Percentiles rank a stretch among this genome's conserved stretches.
Conservation (phyloP, 257 asterid species). For the Orobanche coerulescens region DNA sequence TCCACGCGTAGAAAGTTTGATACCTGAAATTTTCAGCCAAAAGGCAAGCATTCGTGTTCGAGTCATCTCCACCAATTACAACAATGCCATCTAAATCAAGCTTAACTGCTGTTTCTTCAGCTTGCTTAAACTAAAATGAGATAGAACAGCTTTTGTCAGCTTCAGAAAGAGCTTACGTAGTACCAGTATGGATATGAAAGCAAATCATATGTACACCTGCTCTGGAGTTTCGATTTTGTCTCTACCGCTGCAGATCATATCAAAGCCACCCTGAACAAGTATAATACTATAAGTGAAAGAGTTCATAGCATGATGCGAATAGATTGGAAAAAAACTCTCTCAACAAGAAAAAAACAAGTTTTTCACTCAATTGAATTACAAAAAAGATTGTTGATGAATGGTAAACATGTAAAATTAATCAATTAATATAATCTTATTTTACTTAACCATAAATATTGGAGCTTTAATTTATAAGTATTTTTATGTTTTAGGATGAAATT, state of each 20-base stretch:
- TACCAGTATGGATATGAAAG: not conserved
- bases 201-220: conserved; percentile 44
- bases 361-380: not conserved
- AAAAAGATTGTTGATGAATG: not conserved
- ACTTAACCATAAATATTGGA: not conserved
- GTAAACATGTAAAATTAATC: not conserved
- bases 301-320: not conserved
- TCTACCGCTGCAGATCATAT: conserved; percentile 96
- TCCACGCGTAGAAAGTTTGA: not conserved
- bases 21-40: conserved; percentile 69
- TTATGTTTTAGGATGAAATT: not conserved
- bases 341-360: not conserved
- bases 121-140: conserved; percentile 77
- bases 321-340: not conserved
- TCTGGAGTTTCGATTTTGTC: conserved; percentile 99
- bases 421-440: too few relatives aligned
- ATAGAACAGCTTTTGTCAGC: conserved; percentile 21
- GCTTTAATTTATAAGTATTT: not conserved
- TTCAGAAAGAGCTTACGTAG: conserved; percentile 4
- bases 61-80: conserved; percentile 99
- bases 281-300: not conserved
- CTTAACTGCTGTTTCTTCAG: conserved; percentile 81
- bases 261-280: conserved; percentile 92
- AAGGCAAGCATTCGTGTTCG: conserved; percentile 98
- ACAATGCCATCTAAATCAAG: conserved; percentile 96